Percentiles rank a stretch among this genome's conserved stretches.
These are phyloP conservation scores for Phytomonas sp. DNA, from an alignment of 208 protist genomes.

Conservation along the genomic window DNA sequence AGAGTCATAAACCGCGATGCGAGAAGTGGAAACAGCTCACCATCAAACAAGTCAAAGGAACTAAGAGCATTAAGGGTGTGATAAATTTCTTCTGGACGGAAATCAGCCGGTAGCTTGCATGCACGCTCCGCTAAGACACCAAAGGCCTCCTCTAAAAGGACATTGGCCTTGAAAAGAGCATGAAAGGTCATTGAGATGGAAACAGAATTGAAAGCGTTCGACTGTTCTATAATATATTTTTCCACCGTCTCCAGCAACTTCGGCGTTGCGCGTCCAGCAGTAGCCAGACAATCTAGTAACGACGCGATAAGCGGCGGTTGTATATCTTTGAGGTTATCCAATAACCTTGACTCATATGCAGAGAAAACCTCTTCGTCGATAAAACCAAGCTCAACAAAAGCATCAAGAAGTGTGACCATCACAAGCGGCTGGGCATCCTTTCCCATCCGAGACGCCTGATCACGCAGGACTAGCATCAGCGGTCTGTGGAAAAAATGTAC, in stretches of 20 bases:
- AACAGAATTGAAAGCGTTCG: conserved; percentile 60
- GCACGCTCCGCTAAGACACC: conserved; percentile 81
- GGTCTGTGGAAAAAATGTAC: conserved; percentile 55
- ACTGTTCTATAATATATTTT: conserved; percentile 39
- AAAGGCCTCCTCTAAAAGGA: conserved; percentile 72
- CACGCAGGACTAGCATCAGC: conserved; percentile 65
- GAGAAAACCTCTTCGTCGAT: conserved; percentile 70
- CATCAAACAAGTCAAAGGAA: conserved; percentile 85
- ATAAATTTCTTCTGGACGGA: conserved; percentile 71
- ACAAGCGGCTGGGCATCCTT: conserved; percentile 42
- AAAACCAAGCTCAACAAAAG: conserved; percentile 65
- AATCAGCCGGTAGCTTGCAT: conserved; percentile 65
- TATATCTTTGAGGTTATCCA: conserved; percentile 42
- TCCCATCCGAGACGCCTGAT: conserved; percentile 52
- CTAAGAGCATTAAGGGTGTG: conserved; percentile 61
- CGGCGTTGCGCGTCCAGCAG: conserved; percentile 32
- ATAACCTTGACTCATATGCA: conserved; percentile 58
- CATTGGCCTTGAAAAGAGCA: conserved; percentile 61
- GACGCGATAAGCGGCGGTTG: conserved; percentile 64
- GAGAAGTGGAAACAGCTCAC: conserved; percentile 83
- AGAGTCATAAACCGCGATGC: conserved; percentile 57
- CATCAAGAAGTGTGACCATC: conserved; percentile 72
- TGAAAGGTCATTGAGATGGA: conserved; percentile 70
- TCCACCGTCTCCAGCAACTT: conserved; percentile 47
- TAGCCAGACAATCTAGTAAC: conserved; percentile 46